Base-by-base conservation (phyloP, 2,329 filamentous ascomycete genomes). In the Diaporthe destruens region DNA sequence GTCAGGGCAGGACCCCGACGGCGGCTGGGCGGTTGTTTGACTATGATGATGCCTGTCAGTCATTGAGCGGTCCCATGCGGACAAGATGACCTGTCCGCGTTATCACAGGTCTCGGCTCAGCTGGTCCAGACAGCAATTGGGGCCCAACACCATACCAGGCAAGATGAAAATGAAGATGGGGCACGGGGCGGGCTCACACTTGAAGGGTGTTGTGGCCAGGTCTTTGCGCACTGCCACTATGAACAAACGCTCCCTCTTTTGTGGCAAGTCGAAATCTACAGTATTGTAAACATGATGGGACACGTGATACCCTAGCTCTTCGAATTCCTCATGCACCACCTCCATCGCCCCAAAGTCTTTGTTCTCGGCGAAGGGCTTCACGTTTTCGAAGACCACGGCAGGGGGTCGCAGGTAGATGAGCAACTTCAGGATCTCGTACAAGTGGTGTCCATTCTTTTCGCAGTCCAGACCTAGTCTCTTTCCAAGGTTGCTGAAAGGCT, bases 211-310 rank as follows among this genome's bases (percentile, higher is more conserved):
- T 14, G 20, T 8, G 29, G 44, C 44, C 7, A 65, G 44, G 18
- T 65, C 61, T 11, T 65, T 25, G 61, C 61, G 61, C 44, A 65
- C 29, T 25, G 29, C 61, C 20, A 65, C 44, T 14, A 65, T 51
- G 18, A 51, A 65, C 14, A 47, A 51, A 18, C 44, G 29, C 14
- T 51, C 14, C 25, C 61, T 65, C 8, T 65, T 36, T 47, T 65
- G 61, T 32, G 61, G 12, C 20, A 65, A 14, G 39, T 36, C 36
- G 44, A 65, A 65, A 32, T 65, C 61, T 51, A 23, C 61, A 14
- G 61, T 20, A 7, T 39, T 16, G 44, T 65, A 65, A 1, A 51
- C 16, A 36, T 51, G 6, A 8, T 3, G 11, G 11, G 44, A 51
- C 61, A 65, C 12, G 11, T 65, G 8, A 47, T 65, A 65, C 12